Base-by-base conservation (phyloP, 2,329 filamentous ascomycete species). In the Neofusicoccum parvum region DNA sequence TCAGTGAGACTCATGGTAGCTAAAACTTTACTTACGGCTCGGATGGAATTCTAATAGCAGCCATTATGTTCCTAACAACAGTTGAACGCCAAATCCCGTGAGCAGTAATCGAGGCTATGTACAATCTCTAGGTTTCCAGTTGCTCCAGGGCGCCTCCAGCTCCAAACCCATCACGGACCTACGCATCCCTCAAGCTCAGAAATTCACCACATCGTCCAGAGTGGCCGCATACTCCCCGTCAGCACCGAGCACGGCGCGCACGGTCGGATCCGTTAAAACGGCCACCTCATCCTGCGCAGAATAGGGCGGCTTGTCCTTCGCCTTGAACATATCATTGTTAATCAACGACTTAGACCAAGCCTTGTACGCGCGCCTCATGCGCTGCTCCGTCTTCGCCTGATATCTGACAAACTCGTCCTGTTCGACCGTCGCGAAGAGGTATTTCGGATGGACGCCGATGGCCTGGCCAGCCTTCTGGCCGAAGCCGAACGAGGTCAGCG, bases 401-500 rank as follows among this genome's bases (percentile, higher is more conserved):
- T 67, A 67, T 10, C 15, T 45, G 1, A 12, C 45, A 41, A 58
- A 67, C n/a, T 27, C 58, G 5, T 66, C 64, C n/a, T 48, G 34
- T 11, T 45, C 58, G 4, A 51, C 27, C n/a, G 45, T 63, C 4
- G 50, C 50, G n/a, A 53, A 53, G 32, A 53, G 50, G 65, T 75
- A 79, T 48, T 69, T 73, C 0, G 80, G 75, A 15, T 75, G 69
- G 0, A 81, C 75, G 0, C 75, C 72, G 15, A 82, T 69, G 1
- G 70, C 75, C 62, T 80, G 73, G 0, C 73, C 79, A 5, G 79
- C 78, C 67, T 82, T 82, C 67, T 82, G 80, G 1, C 80, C 79
- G 65, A 82, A 82, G 0, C 80, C 80, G 62, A 83, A 83, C 1
- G 76, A 80, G 3, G 76, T 80, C n/a, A 81, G 68, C 23, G 72